phyloP scores from a whole-genome alignment of 2,329 filamentous ascomycete species.

The Fusarium luffae region DNA sequence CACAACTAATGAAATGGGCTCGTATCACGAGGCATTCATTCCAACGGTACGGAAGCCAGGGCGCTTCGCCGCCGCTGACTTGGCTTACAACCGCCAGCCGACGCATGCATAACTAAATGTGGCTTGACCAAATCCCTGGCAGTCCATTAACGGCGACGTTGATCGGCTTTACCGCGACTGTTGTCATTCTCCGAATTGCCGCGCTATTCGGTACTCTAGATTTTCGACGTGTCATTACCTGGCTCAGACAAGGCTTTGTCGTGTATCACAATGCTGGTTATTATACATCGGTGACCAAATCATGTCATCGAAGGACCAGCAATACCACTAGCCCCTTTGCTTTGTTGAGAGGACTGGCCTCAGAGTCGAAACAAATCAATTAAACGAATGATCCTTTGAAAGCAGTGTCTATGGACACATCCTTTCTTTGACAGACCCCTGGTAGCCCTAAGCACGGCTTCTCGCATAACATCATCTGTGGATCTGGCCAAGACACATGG shows the following conservation, averaged over 20 bases:
- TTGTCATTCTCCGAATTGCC: neutral
- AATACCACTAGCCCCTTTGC: neutral
- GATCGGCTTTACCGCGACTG: slow-evolving; percentile 19
- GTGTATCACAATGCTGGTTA: slow-evolving; percentile 38
- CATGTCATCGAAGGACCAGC: neutral
- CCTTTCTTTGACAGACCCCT: slow-evolving; percentile 5
- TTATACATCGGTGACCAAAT: slow-evolving; percentile 9
- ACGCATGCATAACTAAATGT: slow-evolving; percentile 20
- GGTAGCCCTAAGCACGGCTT: slow-evolving; percentile 15
- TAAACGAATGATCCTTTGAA: neutral
- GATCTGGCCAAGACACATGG: slow-evolving; percentile 25
- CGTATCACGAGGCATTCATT: slow-evolving; percentile 28
- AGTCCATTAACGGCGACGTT: slow-evolving; percentile 5
- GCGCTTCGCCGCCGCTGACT: slow-evolving; percentile 41
- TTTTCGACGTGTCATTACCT: slow-evolving; percentile 8
- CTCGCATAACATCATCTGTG: slow-evolving; percentile 38
- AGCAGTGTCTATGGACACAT: neutral
- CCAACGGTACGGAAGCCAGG: slow-evolving; percentile 34
- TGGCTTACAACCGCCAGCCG: slow-evolving; percentile 33
- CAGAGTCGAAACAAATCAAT: slow-evolving; percentile 37
- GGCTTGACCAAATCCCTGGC: slow-evolving; percentile 27
- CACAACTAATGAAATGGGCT: neutral
- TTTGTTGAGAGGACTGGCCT: slow-evolving; percentile 19
- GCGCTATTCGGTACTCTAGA: neutral
- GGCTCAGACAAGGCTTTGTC: slow-evolving; percentile 39